Conservation (phyloP, 2,329 filamentous ascomycete species). For the Exophiala oligosperma region DNA sequence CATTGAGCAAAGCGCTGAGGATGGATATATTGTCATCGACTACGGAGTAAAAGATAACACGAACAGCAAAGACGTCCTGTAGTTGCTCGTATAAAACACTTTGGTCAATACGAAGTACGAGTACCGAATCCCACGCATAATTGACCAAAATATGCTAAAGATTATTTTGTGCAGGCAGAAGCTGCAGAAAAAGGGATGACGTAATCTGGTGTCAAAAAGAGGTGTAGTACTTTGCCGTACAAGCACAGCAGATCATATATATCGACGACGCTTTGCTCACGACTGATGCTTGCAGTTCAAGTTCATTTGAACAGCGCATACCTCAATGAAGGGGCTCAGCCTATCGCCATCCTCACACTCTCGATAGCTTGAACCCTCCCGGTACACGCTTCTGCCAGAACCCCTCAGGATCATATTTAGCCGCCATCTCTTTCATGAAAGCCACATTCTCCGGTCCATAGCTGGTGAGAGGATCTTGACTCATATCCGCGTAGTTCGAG, state of each 20-base stretch:
- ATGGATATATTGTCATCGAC: not conserved
- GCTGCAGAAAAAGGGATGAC: not conserved
- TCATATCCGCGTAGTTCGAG: slow-evolving; percentile 29
- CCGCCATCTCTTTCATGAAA: slow-evolving; percentile 23
- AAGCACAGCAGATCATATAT: no score
- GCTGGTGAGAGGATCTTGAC: slow-evolving; percentile 24
- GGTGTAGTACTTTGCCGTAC: not conserved
- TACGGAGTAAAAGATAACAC: not conserved
- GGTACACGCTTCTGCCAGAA: slow-evolving; percentile 14
- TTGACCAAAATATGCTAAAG: no score
- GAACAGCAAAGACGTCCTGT: not conserved
- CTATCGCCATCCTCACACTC: no score
- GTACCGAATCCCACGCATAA: no score
- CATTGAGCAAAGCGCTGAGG: not conserved
- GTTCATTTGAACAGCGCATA: no score
- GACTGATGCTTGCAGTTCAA: no score
- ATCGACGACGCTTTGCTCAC: no score
- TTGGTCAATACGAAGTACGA: no score
- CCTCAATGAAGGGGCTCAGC: no score
- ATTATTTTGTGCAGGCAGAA: not conserved
- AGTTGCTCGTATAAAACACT: no score
- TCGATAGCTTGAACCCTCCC: slow-evolving; percentile 12
- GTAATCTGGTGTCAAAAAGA: no score
- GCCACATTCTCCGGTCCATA: slow-evolving; percentile 28
- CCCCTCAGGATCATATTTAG: slow-evolving; percentile 25